A percentile compares a stretch with the other conserved stretches of the same genome.
These are phyloP conservation scores for Microdochium nivale DNA, from an alignment of 2,329 filamentous ascomycete species.

Conservation along the genomic window DNA sequence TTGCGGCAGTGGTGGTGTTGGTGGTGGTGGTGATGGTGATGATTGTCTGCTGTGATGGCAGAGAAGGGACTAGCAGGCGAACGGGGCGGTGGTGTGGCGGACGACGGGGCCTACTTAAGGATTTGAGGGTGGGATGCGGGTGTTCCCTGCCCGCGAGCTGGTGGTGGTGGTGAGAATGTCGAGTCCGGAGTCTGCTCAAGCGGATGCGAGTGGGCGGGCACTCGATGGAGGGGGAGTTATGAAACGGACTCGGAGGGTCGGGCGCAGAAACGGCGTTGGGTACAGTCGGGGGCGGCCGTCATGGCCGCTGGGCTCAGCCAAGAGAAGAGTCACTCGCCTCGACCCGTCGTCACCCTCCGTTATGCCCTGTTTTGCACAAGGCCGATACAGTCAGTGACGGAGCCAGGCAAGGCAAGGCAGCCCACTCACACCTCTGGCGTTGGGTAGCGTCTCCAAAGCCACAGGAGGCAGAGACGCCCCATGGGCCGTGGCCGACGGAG, in stretches of 20 bases:
- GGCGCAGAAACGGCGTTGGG: no score
- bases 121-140: background rate
- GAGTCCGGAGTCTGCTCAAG: no score
- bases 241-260: no score
- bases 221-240: no score
- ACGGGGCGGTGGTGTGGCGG: background rate
- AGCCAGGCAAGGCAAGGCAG: no score
- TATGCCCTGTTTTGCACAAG: no score
- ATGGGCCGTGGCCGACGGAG: background rate
- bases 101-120: background rate
- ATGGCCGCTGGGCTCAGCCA: no score
- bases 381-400: background rate
- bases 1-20: background rate
- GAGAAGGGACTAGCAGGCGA: background rate
- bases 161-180: no score
- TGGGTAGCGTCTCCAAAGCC: background rate
- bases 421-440: background rate
- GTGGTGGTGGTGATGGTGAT: background rate
- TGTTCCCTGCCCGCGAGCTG: background rate
- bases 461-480: background rate
- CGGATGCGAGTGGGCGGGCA: no score
- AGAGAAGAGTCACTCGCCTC: no score
- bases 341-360: no score
- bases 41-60: background rate
- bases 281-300: no score